Evolutionary conservation across 331 rosid species (phyloP).

Genomic region (Cydonia oblonga): DNA sequence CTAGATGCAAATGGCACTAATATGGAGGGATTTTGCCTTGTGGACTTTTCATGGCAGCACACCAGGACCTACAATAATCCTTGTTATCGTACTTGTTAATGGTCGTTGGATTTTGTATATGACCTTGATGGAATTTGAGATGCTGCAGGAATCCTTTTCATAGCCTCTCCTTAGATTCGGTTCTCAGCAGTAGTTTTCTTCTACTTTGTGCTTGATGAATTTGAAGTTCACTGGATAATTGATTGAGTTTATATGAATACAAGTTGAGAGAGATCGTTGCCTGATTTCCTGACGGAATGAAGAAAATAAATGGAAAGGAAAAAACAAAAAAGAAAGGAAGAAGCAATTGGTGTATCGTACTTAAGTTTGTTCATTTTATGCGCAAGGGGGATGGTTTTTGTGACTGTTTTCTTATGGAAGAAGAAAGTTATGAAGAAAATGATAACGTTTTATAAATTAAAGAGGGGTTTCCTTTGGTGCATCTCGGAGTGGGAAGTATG

Average conservation of each 20-base stretch:
- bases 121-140: neutral
- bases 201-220: neutral
- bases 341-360: neutral
- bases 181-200: neutral
- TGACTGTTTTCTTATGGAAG: neutral
- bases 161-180: neutral
- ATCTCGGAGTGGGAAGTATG: neutral
- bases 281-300: neutral
- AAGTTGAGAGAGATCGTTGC: neutral
- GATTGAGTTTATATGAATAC: neutral
- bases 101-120: neutral
- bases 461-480: neutral
- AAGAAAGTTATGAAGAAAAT: neutral
- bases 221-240: neutral
- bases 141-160: neutral
- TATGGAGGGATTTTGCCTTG: neutral
- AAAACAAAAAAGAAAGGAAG: too few relatives aligned
- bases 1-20: neutral
- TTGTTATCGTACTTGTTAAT: neutral
- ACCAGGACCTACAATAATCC: neutral
- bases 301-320: neutral
- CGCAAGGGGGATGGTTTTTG: neutral
- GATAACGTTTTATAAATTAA: too few relatives aligned
- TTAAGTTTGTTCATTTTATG: neutral
- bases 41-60: neutral